These are phyloP conservation scores for Carnegiea gigantea DNA, from an alignment of 179 eudicot genomes.

Conservation along the genomic window DNA sequence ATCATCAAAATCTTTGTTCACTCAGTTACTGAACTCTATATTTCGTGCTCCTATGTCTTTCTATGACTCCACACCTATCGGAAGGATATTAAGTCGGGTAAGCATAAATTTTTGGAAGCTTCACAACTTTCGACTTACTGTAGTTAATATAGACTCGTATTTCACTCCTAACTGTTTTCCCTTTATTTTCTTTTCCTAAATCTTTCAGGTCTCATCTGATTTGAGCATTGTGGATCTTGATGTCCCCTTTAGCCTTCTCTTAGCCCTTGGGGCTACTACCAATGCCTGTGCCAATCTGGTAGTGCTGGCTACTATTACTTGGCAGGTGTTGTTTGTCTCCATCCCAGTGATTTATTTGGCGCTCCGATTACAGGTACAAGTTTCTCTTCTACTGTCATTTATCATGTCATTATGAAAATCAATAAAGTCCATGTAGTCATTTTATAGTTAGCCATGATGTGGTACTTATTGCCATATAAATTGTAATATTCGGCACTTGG, in stretches of 20 bases:
- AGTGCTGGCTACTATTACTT: slow-evolving; percentile 64
- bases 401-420: not conserved
- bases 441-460: not conserved
- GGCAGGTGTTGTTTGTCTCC: slow-evolving; percentile 78
- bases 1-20: slow-evolving; percentile 66
- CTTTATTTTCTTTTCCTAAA: not conserved
- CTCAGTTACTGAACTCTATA: slow-evolving; percentile 62
- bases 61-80: slow-evolving; percentile 77
- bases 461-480: not conserved
- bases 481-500: not conserved
- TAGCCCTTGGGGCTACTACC: slow-evolving; percentile 52
- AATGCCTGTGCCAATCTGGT: slow-evolving; percentile 49
- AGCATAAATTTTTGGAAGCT: not conserved
- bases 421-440: not conserved
- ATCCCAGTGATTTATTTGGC: slow-evolving; percentile 62
- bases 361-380: slow-evolving; percentile 57
- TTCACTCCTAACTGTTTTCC: not conserved
- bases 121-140: not conserved
- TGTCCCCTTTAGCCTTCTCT: slow-evolving; percentile 49
- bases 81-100: slow-evolving; percentile 74
- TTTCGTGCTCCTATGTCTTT: slow-evolving; percentile 79
- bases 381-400: not conserved
- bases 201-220: slow-evolving; percentile 67
- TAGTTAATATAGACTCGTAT: not conserved
- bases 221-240: slow-evolving; percentile 80